Evolutionary conservation across 495 filamentous ascomycete genomes (phyloP), one percentile per base, ranked within the genome.

Genomic region (Platismatia glauca): DNA sequence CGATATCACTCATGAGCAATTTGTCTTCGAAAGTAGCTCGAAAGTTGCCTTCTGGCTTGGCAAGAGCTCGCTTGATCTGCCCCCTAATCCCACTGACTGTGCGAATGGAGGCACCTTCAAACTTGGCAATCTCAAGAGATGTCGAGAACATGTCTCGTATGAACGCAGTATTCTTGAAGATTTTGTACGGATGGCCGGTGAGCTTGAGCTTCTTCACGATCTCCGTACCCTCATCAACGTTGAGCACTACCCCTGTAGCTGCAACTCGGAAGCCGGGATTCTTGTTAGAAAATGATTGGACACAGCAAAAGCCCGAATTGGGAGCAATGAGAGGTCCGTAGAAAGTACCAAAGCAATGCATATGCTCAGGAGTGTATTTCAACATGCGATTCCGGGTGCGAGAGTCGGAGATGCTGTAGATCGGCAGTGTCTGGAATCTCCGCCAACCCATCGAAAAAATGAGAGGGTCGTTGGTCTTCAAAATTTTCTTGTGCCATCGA

Each of bases 171-270:
- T 98, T 98, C 71, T 95, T 95, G 83, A 96, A 98, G 74, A 98
- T 95, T 78, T 97, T 98, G 77, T 90, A 92, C 8, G 94, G 90
- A 34, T 83, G 79, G 66, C 91, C 91, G 20, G 90, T 95, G 34
- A 98, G 82, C 72, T 97, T 98, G 68, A 98, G 84, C 79, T 98
- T 98, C 81, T 98, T 98, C 70, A 97, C 95, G 66, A 98, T 97
- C 69, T 97, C 93, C 1, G 89, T 89, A 52, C 86, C 88, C 72
- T 96, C 90, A 70, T 98, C 94, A 15, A 98, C 95, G 68, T 84
- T 89, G 56, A 96, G 73, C 20, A 98, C 91, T 3, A 93, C 91
- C 41, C 94, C 94, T 8, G 93, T 96, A 12, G 94, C 94, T 6
- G 94, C 88, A 57, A 98, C 87, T 31, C 94, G 86, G 81, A 98